Evolutionary conservation across 108 stramenopile species (phyloP).

Genomic region (Nitzschia putrida): DNA sequence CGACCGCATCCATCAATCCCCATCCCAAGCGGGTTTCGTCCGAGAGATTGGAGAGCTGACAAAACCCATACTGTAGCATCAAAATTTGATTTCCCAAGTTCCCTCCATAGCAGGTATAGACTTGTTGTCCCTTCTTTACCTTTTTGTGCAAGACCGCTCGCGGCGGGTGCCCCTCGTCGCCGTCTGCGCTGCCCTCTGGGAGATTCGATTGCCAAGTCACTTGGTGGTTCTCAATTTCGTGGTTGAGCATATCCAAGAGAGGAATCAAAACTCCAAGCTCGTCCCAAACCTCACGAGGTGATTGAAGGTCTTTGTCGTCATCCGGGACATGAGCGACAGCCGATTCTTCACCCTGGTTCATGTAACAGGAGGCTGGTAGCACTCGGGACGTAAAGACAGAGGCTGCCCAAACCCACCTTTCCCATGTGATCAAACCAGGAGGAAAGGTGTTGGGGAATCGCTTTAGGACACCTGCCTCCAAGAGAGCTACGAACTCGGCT

Average conservation of each 20-base stretch:
- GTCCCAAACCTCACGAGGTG: slow-evolving; percentile 69
- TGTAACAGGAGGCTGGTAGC: slow-evolving; percentile 58
- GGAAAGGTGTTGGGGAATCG: slow-evolving; percentile 70
- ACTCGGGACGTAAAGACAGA: slow-evolving; percentile 69
- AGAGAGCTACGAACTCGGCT: slow-evolving; percentile 69
- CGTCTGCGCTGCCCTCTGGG: neutral
- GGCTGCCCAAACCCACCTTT: slow-evolving; percentile 91
- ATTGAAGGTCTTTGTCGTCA: slow-evolving; percentile 43
- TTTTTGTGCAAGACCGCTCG: slow-evolving; percentile 50
- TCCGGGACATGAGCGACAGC: slow-evolving; percentile 27
- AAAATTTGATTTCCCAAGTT: slow-evolving; percentile 62
- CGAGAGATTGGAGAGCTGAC: slow-evolving; percentile 63
- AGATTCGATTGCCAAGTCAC: slow-evolving; percentile 55
- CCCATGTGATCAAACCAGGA: slow-evolving; percentile 81
- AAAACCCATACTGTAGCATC: slow-evolving; percentile 81
- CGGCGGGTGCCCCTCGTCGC: slow-evolving; percentile 27
- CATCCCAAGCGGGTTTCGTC: slow-evolving; percentile 78
- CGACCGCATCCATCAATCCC: slow-evolving; percentile 78
- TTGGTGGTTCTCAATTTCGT: slow-evolving; percentile 67
- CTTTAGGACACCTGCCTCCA: slow-evolving; percentile 73
- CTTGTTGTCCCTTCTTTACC: slow-evolving; percentile 74
- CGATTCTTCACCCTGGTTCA: slow-evolving; percentile 47
- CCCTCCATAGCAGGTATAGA: slow-evolving; percentile 68
- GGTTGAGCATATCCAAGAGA: slow-evolving; percentile 88
- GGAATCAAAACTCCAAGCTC: slow-evolving; percentile 84